Conservation (phyloP, 2,329 filamentous ascomycete genomes). For the Orbilia ellipsospora region DNA sequence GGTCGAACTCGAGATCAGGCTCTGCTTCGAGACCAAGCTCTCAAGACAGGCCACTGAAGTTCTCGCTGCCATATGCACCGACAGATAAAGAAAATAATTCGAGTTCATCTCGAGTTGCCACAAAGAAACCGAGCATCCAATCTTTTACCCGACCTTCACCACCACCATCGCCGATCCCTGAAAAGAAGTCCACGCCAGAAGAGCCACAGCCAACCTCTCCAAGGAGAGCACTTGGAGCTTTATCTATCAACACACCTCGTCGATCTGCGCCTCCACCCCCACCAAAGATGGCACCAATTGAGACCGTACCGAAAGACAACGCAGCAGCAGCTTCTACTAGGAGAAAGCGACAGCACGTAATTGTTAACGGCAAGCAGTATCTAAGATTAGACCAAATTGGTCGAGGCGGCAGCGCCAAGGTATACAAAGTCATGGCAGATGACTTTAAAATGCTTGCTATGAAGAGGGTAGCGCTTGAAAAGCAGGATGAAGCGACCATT, state of each 20-base stretch:
- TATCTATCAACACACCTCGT: slow-evolving; percentile 73
- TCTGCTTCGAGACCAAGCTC: slow-evolving; percentile 31
- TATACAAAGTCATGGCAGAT: slow-evolving; percentile 96
- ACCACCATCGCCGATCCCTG: slow-evolving; percentile 45
- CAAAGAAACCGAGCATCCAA: slow-evolving; percentile 26
- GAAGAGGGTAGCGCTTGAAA: slow-evolving; percentile 90
- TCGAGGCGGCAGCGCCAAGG: slow-evolving; percentile 89
- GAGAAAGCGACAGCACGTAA: slow-evolving; percentile 83
- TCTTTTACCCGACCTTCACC: slow-evolving; percentile 41
- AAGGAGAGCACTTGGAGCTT: slow-evolving; percentile 45
- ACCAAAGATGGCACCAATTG: slow-evolving; percentile 96
- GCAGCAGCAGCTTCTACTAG: slow-evolving; percentile 72
- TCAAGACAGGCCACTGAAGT: slow-evolving; percentile 34
- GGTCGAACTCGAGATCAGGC: slow-evolving; percentile 45
- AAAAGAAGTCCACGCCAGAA: slow-evolving; percentile 38
- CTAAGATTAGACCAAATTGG: slow-evolving; percentile 90
- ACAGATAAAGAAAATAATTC: slow-evolving; percentile 43
- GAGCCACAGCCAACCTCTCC: slow-evolving; percentile 28
- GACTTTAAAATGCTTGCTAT: slow-evolving; percentile 95
- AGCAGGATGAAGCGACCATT: slow-evolving; percentile 84
- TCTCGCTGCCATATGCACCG: slow-evolving; percentile 30
- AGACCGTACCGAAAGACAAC: slow-evolving; percentile 76
- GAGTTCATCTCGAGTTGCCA: not conserved
- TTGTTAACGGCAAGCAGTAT: slow-evolving; percentile 90
- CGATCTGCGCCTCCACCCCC: slow-evolving; percentile 78